A percentile compares a stretch with the other conserved stretches of the same genome.
phyloP scores from a whole-genome alignment of 331 rosid species.

The Stylosanthes scabra region DNA sequence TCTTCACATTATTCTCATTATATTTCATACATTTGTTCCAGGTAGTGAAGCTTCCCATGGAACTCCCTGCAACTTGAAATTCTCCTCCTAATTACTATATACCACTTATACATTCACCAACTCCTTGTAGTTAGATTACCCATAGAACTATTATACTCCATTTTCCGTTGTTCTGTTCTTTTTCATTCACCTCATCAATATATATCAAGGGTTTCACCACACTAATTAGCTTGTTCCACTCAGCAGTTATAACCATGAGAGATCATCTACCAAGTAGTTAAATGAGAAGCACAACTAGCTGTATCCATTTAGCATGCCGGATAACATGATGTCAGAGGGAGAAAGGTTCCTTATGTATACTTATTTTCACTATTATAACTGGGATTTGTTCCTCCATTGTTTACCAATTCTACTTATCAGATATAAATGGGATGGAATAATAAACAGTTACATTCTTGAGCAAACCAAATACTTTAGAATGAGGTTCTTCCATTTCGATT shows the following conservation, averaged over 20 bases:
- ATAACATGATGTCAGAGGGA: neutral
- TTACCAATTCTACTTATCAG: neutral
- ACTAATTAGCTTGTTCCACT: neutral
- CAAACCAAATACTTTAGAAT: constrained; percentile 20
- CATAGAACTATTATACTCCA: too few species aligned
- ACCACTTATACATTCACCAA: too few species aligned
- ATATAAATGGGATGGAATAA: neutral
- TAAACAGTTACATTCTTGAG: neutral
- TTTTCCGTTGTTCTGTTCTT: too few species aligned
- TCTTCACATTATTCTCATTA: too few species aligned
- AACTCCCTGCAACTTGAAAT: too few species aligned
- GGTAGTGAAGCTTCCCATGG: too few species aligned
- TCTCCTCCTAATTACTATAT: too few species aligned
- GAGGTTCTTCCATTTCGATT: constrained; percentile 7
- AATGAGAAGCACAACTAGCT: neutral
- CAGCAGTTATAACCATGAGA: neutral
- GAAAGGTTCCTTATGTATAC: neutral
- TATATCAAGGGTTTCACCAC: too few species aligned
- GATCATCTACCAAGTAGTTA: neutral
- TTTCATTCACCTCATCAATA: too few species aligned
- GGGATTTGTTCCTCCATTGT: constrained; percentile 5
- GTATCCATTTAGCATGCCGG: neutral
- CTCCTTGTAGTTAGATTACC: too few species aligned
- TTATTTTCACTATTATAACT: neutral
- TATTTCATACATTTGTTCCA: too few species aligned